Evolutionary conservation across 257 asterid genomes (phyloP), one percentile per base, ranked within the genome.

Genomic region (Echium plantagineum): DNA sequence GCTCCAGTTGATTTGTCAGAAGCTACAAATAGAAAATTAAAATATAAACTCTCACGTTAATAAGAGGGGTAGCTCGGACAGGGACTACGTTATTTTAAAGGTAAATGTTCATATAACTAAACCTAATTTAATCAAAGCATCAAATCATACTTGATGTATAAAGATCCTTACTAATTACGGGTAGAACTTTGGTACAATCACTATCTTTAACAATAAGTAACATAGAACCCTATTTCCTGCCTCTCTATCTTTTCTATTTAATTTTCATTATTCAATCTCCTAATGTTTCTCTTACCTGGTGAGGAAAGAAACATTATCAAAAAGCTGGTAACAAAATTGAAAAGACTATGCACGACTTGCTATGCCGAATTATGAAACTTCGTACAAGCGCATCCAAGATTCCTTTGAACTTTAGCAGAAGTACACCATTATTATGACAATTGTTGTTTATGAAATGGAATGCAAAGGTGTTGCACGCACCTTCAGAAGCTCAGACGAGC

Each of bases 401-500:
- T 35, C 9, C 46, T 35, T 7, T 13, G 7, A 2, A 21, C 59
- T 22, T 30, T 56, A 56, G 17, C 19, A 22, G 30, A 5, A 55
- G 60, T 56, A 28, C 57, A n/a, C 48, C 48, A 42, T 42, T 16
- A 42, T 15, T 42, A 12, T 42, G 49, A 13, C 49, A 42, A 15
- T 42, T 12, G 17, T 42, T 42, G 15, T 42, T 42, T 13, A 42
- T 42, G 15, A 19, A 53, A 53, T 53, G 15, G 22, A 8, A n/a
- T 53, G 26, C 0, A 9, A 53, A 28, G 28, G 22, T 7, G 24
- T 53, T 19, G 10, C 15, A 21, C 72, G 64, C 68, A 78, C 98
- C 90, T 85, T 90, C 30, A 90, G 87, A 61, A 90, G 87, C 74
- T 90, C 98, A 46, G 98, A 90, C 16, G 95, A 78, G 60, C 97